Base-by-base conservation (phyloP, 495 filamentous ascomycete genomes). In the Aspergillus carlsbadensis region DNA sequence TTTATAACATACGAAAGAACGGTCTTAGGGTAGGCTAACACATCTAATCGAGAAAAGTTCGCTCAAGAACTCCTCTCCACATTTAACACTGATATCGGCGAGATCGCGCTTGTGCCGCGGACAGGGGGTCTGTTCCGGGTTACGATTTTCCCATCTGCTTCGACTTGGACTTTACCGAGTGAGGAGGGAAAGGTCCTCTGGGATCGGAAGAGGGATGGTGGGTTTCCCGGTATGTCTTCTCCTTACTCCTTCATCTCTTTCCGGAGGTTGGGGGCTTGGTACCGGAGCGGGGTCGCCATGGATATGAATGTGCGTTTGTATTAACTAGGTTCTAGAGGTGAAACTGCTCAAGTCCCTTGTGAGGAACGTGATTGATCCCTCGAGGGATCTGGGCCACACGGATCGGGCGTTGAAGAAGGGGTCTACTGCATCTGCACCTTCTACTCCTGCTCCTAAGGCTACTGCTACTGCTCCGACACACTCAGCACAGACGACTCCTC, bases 1-100 rank as follows among this genome's bases (percentile, higher is more conserved):
- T 43, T 36, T 34, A 47, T 54, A 40, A 29, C 8, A 29, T 29
- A 24, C n/a, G 6, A 54, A 58, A 18, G 2, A n/a, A n/a, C n/a
- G n/a, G n/a, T n/a, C n/a, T n/a, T n/a, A n/a, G n/a, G n/a, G n/a
- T n/a, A n/a, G n/a, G n/a, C n/a, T n/a, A n/a, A n/a, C n/a, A n/a
- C n/a, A n/a, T n/a, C n/a, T n/a, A n/a, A n/a, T n/a, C n/a, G n/a
- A n/a, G 44, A 60, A 50, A 35, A 52, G 90, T 96, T 89, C 73
- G 92, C 89, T 41, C 94, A 98, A 83, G 94, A 98, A 73, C 89
- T 98, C 50, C 86, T 98, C 56, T 94, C 90, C n/a, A 98, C 94
- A 6, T 98, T 98, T 77, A 79, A 81, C 47, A 92, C 85, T 11
- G 78, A 85, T 52, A 79, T 98, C 0, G 92, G 93, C 42, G 93